A percentile compares a stretch with the other conserved stretches of the same genome.
phyloP scores from a whole-genome alignment of 2,329 filamentous ascomycete genomes.

The Trichoderma guizhouense region DNA sequence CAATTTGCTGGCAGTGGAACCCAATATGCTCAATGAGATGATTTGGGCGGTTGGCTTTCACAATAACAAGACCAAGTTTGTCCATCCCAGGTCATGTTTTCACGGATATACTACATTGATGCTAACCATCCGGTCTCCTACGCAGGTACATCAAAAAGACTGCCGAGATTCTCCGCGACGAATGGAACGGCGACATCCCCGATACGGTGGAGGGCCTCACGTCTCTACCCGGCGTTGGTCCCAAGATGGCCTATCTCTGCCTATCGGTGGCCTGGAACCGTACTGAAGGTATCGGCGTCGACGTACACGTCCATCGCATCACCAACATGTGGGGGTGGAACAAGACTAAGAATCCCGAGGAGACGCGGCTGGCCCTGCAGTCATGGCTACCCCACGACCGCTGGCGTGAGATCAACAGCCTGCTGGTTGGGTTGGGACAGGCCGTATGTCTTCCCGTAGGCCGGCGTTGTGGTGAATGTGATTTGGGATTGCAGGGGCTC shows the following conservation, averaged over 20 bases:
- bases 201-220: conserved; percentile 71
- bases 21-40: conserved; percentile 63
- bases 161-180: conserved; percentile 68
- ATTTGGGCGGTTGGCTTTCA: conserved; percentile 89
- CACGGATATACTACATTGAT: not conserved
- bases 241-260: conserved; percentile 92
- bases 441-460: conserved; percentile 79
- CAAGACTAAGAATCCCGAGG: conserved; percentile 75
- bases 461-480: conserved; percentile 79
- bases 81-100: not conserved
- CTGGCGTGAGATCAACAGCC: conserved; percentile 89
- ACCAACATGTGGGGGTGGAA: conserved; percentile 95
- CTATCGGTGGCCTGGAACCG: conserved; percentile 67
- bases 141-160: conserved; percentile 65
- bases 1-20: conserved; percentile 70
- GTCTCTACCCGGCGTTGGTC: conserved; percentile 79
- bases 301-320: conserved; percentile 93
- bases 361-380: conserved; percentile 72
- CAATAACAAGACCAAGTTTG: conserved; percentile 81
- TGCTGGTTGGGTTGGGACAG: conserved; percentile 86
- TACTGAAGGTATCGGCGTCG: conserved; percentile 79
- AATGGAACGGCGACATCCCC: conserved; percentile 74
- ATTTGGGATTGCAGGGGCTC: conserved; percentile 69
- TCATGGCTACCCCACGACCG: conserved; percentile 78
- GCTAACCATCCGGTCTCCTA: not conserved